Evolutionary conservation across 139 green algal genomes (phyloP), one percentile per base, ranked within the genome.

Genomic region (Haematococcus lacustris): DNA sequence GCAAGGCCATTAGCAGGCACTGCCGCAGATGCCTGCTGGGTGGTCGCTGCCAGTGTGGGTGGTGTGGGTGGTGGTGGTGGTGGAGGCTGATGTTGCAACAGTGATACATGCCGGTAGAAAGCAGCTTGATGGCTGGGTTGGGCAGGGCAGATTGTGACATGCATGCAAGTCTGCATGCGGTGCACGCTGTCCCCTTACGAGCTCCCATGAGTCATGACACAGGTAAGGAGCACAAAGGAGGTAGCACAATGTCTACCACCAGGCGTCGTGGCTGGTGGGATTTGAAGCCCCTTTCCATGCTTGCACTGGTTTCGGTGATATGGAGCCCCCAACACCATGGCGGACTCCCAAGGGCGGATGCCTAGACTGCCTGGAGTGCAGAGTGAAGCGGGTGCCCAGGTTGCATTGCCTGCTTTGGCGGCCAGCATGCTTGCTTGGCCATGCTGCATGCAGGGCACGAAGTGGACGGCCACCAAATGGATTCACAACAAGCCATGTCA

Each of bases 401-500:
- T 4, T 1, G 5, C 6, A 32, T 51, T 21, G 3, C 33, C 32
- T 43, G 1, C 51, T 7, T 38, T 63, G 21, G 1, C 6, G 7
- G 41, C 25, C 35, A 71, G 47, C 41, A 59, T 35, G 80, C 63
- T 35, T 88, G 83, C 53, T 71, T 71, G 0, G 68, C 75, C 26
- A 35, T 51, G 64, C 38, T 57, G 38, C 38, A 30, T 83, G 32
- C 74, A 84, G 63, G 87, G 88, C n/a, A 78, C 51, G 2, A 93
- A 93, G 72, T 91, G 87, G 87, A 89, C 86, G 0, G 77, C 81
- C 33, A 90, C 85, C n/a, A 88, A 87, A 71, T 88, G 83, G 83
- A 78, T 86, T 33, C 83, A 85, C 73, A 86, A 81, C 69, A 74
- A 50, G 69, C 32, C 23, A 53, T 71, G n/a, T 67, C 25, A 66